Evolutionary conservation across 768 basidiomycete species (phyloP), one percentile per base, ranked within the genome.

Genomic region (Lepiota brunneoincarnata): DNA sequence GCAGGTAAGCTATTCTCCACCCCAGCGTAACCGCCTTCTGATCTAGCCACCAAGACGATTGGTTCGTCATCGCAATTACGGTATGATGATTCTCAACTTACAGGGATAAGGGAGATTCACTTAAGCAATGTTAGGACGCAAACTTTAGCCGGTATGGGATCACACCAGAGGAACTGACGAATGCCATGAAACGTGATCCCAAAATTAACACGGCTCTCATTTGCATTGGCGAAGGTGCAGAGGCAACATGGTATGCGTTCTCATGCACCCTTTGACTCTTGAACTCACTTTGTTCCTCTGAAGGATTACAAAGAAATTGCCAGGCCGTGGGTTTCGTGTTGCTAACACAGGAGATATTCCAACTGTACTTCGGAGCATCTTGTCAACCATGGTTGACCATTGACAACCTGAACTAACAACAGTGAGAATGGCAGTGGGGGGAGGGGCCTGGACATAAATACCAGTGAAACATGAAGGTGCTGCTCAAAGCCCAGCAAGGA

Each of bases 1-100:
- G 83, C 81, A 20, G 83, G 83, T 81, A 35, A 41, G 18, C 37
- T 18, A 21, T 2, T 12, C 21, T 15, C 36, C 14, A 7, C 34
- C 48, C 24, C 6, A 11, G n/a, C 53, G 0, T 23, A 17, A 24
- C 18, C 21, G 17, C 46, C 31, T 17, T 3, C 21, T 31, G 40
- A 17, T 34, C 49, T 31, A 46, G 24, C 24, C 35, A 34, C 10
- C 14, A 11, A 82, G 84, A 87, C 59, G 84, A 86, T 54, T 86
- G 83, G 82, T 85, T 84, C 63, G 84, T 86, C 15, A 84, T 87
- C 55, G 79, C 82, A 3, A 79, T 87, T 43, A 86, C 86, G 11
- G 77, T 78, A 54, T 53, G 70, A 2, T 24, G 6, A 3, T 9
- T 42, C 26, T 6, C 23, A 10, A 17, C 3, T 7, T 20, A 46